Base-by-base conservation (phyloP, 192 early-diverging fungal genomes). In the Coemansia asiatica region DNA sequence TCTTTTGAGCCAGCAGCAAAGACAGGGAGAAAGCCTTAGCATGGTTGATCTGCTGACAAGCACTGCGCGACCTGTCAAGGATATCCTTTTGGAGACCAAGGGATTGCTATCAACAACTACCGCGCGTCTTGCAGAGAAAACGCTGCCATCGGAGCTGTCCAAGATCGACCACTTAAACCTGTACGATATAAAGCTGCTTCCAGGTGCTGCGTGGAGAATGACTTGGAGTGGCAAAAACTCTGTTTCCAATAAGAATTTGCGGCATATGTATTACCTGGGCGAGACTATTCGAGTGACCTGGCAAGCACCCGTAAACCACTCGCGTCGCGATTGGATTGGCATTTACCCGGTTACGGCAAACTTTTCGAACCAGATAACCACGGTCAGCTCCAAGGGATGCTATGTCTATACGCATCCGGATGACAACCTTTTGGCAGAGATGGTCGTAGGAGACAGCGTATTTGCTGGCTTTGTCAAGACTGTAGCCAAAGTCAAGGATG, bases 241-340 rank as follows among this genome's bases (percentile, higher is more conserved):
- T n/a, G 40, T 44, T 10, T 27, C 56, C 6, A 47, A 58, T 38
- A 74, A 69, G 67, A 19, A 50, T 21, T 44, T 54, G 16, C 63
- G 57, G 27, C 23, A 40, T 0, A 64, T 56, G 0, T 92, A 89
- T 60, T 68, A 75, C 27, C 82, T 98, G 25, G 96, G 96, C 10
- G 85, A 90, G 56, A 84, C 89, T 26, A 92, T 98, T 38, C 72
- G 62, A 1, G 78, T 94, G 2, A 61, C 74, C 8, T 98, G 95
- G 87, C 86, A 85, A 36, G 91, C 85, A n/a, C 90, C 85, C n/a
- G 66, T 72, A 58, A 88, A 77, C 64, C 91, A 94, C 68, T 83
- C 87, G 33, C 70, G 82, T 19, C 71, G 83, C 53, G 96, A 98
- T 76, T 98, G 96, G 96, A 90, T 98, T 69, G 96, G 96, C 28